Percentiles rank a stretch among this genome's conserved stretches.
phyloP scores from a whole-genome alignment of 768 basidiomycete species.

The Boletus sp. region DNA sequence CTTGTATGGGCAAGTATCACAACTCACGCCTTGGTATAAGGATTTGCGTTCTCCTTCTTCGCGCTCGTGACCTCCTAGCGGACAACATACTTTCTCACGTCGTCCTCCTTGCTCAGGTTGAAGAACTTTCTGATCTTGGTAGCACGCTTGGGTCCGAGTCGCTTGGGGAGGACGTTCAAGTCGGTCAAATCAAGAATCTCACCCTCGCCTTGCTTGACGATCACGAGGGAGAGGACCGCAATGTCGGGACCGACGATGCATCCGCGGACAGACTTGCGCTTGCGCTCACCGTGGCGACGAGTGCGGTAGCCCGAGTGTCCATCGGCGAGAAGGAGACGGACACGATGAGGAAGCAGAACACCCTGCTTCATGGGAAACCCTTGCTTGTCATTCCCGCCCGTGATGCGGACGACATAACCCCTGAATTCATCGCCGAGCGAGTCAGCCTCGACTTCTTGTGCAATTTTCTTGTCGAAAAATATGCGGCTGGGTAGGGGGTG shows the following conservation, averaged over 20 bases:
- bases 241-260: constrained; percentile 98
- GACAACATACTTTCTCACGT: constrained; percentile 97
- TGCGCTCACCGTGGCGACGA: constrained; percentile 92
- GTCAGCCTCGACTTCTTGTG: constrained; percentile 92
- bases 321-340: constrained; percentile 88
- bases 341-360: constrained; percentile 92
- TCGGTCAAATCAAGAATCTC: constrained; percentile 94
- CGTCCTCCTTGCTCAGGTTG: constrained; percentile 96
- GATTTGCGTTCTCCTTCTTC: constrained; percentile 90
- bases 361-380: constrained; percentile 99
- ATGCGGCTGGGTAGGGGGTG: constrained; percentile 61
- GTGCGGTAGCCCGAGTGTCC: constrained; percentile 98
- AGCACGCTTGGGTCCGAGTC: constrained; percentile 95
- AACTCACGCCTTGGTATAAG: constrained; percentile 94
- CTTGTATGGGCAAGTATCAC: neutral
- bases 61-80: constrained; percentile 83
- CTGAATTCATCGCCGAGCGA: constrained; percentile 93
- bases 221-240: constrained; percentile 87
- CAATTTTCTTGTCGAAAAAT: constrained; percentile 97
- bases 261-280: constrained; percentile 97
- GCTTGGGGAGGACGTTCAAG: constrained; percentile 87
- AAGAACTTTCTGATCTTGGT: constrained; percentile 98
- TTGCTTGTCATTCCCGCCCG: constrained; percentile 98
- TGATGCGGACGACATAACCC: constrained; percentile 95
- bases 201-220: constrained; percentile 93